These are phyloP conservation scores for Sporothrix mexicana DNA, from an alignment of 2,329 filamentous ascomycete species.

Conservation along the genomic window DNA sequence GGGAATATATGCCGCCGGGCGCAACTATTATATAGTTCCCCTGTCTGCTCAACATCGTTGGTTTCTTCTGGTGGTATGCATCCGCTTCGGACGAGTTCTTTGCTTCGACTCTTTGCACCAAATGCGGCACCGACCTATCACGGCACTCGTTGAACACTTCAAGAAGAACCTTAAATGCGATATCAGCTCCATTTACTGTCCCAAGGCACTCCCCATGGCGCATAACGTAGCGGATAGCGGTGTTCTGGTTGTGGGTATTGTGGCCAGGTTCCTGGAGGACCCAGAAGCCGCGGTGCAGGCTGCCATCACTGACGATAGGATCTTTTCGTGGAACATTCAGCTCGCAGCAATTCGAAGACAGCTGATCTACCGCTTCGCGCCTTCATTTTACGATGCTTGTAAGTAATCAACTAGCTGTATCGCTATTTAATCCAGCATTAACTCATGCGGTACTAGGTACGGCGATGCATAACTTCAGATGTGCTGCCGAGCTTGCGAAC, in stretches of 20 bases:
- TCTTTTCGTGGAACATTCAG: neutral
- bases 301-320: neutral
- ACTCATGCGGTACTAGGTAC: neutral
- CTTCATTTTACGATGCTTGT: conserved; percentile 12
- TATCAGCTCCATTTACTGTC: neutral
- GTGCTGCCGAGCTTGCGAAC: neutral
- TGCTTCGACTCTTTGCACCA: neutral
- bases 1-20: neutral
- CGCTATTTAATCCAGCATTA: neutral
- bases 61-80: neutral
- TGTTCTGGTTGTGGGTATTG: neutral
- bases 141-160: neutral
- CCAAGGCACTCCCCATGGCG: neutral
- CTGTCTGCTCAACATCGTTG: neutral
- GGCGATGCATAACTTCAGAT: neutral
- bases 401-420: neutral
- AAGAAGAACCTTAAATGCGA: neutral
- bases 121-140: neutral
- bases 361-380: neutral
- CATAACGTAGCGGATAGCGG: neutral
- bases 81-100: neutral
- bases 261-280: neutral
- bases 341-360: neutral
- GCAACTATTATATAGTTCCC: neutral
- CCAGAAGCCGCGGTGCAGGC: neutral